Evolutionary conservation across 371 early-diverging fungal genomes (phyloP), one percentile per base, ranked within the genome.

Genomic region (Saksenaea vasiformis): DNA sequence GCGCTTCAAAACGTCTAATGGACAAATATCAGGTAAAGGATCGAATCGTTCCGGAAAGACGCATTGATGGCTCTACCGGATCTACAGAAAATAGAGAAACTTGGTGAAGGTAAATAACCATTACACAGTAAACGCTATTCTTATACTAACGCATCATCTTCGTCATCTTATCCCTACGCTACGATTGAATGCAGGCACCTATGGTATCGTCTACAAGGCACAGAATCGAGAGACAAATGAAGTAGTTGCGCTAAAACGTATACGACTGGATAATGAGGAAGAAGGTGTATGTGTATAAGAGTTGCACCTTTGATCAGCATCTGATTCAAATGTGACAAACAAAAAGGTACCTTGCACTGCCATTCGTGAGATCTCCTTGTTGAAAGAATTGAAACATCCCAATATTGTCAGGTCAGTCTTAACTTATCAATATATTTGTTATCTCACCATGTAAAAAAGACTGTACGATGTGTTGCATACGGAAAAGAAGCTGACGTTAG

Each of bases 191-290:
- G 35, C 72, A 91, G 92, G 96, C 66, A 94, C 96, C 3, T 96
- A 96, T 65, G 99, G 99, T 58, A 92, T 97, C 56, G 99, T 98
- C 0, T 98, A 97, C 82, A 98, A 98, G 76, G 98, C 98, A 15
- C 94, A 92, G 72, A 95, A 97, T 76, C 83, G 92, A 65, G 93
- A 91, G 41, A 95, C 96, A 10, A 91, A 90, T 66, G 93, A 92
- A 73, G 91, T 99, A 4, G 98, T 99, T 8, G 99, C 99, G 0
- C 79, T 99, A 58, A 99, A 99, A 80, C 92, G 98, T 59, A 94
- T 99, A 59, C 90, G 98, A 22, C 85, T 98, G 64, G 98, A 98
- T 64, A 93, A 94, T 66, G 99, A 99, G 77, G 92, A 93, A 72
- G 98, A 98, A 79, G 96, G 94, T 54, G 91, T 89, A 86, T 61